Percentiles rank a stretch among this genome's conserved stretches.
phyloP scores from a whole-genome alignment of 2,329 filamentous ascomycete genomes.

The Ilyonectria robusta region DNA sequence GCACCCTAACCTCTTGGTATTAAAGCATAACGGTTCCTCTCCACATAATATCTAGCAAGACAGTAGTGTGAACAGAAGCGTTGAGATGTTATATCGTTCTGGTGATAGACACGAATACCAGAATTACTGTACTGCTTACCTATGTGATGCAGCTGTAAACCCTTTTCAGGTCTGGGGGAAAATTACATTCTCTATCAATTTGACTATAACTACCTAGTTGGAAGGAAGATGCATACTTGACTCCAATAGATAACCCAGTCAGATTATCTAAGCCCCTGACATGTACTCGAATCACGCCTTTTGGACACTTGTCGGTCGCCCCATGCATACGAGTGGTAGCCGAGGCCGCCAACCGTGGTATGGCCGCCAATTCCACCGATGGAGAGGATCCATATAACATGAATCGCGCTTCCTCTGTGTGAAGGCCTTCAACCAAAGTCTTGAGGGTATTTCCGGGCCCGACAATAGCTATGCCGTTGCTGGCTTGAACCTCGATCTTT shows the following conservation, averaged over 20 bases:
- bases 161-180: no score
- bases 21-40: no score
- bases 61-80: no score
- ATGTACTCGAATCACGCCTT: neutral
- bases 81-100: no score
- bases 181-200: no score
- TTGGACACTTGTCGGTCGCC: neutral
- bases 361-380: constrained; percentile 7
- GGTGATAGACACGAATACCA: no score
- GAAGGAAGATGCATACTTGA: no score
- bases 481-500: neutral
- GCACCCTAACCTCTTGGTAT: no score
- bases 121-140: no score
- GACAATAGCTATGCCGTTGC: neutral
- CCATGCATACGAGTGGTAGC: neutral
- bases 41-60: no score
- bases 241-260: neutral
- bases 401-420: neutral
- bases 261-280: neutral
- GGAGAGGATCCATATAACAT: neutral
- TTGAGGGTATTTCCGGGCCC: neutral
- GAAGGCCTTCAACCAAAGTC: neutral
- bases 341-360: constrained; percentile 16
- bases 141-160: no score
- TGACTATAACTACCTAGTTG: no score